A percentile compares a stretch with the other conserved stretches of the same genome.
Evolutionary conservation across 805 yeast species (phyloP).

Genomic region (Saturnispora halmiae): DNA sequence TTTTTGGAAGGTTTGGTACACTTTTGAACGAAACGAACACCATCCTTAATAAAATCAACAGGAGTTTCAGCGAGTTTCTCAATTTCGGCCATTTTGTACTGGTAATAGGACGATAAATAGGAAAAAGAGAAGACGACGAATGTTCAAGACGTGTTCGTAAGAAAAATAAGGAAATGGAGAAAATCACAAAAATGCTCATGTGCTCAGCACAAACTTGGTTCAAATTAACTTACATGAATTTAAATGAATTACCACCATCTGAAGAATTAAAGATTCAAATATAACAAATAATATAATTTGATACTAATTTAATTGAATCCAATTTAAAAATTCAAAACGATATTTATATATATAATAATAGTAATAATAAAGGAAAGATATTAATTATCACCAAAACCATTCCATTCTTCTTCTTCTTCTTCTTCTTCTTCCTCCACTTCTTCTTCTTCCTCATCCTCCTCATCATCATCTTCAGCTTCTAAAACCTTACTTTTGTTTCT

Average conservation of each 20-base stretch:
- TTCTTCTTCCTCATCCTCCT: conserved; percentile 22
- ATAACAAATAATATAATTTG: too few relatives aligned
- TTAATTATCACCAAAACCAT: conserved; percentile 24
- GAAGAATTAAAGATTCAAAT: too few relatives aligned
- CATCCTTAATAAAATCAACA: conserved; percentile 84
- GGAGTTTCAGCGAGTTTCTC: conserved; percentile 82
- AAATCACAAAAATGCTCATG: not conserved
- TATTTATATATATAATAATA: too few relatives aligned
- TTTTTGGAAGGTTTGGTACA: conserved; percentile 89
- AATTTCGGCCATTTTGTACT: conserved; percentile 34
- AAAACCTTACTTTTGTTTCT: conserved; percentile 8
- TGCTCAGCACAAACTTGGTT: not conserved
- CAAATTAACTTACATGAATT: too few relatives aligned
- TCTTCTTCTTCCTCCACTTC: conserved; percentile 21
- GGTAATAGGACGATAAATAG: not conserved
- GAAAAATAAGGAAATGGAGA: not conserved
- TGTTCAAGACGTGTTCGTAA: conserved; percentile 1
- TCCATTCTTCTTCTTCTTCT: conserved; percentile 20
- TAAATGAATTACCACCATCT: too few relatives aligned
- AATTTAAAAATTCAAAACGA: too few relatives aligned
- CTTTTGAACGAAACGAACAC: conserved; percentile 76
- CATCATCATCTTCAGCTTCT: conserved; percentile 20
- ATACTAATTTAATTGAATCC: too few relatives aligned
- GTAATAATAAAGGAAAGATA: too few relatives aligned
- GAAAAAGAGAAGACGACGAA: not conserved